These are phyloP conservation scores for Alternaria sp. DNA, from an alignment of 2,329 filamentous ascomycete species.

Conservation along the genomic window DNA sequence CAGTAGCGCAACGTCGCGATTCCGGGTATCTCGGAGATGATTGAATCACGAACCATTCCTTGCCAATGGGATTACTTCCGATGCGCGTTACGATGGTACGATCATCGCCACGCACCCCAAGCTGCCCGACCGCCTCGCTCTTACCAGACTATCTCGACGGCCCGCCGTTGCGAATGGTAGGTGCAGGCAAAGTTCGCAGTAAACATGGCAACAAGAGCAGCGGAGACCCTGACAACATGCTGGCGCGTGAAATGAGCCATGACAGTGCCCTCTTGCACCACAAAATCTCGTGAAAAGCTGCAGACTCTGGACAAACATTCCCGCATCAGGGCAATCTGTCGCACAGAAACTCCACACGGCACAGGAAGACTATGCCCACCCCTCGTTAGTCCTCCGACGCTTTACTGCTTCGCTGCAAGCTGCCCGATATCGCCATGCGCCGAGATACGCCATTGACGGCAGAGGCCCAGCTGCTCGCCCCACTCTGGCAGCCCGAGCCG, in stretches of 20 bases:
- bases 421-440: slow-evolving; percentile 24
- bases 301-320: slow-evolving; percentile 14
- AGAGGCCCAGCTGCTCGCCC: slow-evolving; percentile 23
- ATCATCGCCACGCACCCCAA: slow-evolving; percentile 7
- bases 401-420: slow-evolving; percentile 23
- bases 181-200: slow-evolving; percentile 5
- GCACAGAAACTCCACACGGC: slow-evolving; percentile 14
- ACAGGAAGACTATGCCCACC: slow-evolving; percentile 17
- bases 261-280: slow-evolving; percentile 1
- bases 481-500: slow-evolving; percentile 18
- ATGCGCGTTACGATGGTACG: slow-evolving; percentile 11
- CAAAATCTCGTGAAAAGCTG: slow-evolving; percentile 5
- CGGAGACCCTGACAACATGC: slow-evolving; percentile 8
- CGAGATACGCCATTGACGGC: slow-evolving; percentile 18
- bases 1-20: slow-evolving; percentile 5
- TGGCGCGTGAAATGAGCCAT: slow-evolving; percentile 1
- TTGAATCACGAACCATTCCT: neutral
- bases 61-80: slow-evolving; percentile 16
- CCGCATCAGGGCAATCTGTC: slow-evolving; percentile 17
- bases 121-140: slow-evolving; percentile 5
- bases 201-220: slow-evolving; percentile 12
- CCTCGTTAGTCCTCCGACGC: slow-evolving; percentile 16
- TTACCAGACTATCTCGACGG: slow-evolving; percentile 7
- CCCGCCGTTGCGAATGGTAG: slow-evolving; percentile 13
- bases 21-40: slow-evolving; percentile 5